Base-by-base conservation (phyloP, 441 rosid species). In the Erodium trifolium region DNA sequence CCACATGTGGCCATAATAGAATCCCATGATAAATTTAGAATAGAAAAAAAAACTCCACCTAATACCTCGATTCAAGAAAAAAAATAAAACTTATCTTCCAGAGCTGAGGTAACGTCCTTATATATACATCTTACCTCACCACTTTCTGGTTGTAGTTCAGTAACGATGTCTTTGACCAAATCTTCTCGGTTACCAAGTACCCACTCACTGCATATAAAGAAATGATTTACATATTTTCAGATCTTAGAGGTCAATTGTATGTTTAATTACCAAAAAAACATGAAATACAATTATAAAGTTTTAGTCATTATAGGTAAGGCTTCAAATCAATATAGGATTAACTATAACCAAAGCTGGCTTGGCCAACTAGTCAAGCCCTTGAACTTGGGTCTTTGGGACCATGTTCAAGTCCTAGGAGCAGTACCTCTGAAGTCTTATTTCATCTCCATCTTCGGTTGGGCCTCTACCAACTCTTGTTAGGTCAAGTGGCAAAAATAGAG, bases 141-240 rank as follows among this genome's bases (percentile, higher is more conserved):
- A 31, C 77, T 85, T 67, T 85, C 87, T 23, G 84, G 87, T 78
- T 85, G 91, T 82, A 93, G 69, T 77, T 86, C 93, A 39, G 84
- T 79, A 70, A 86, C 62, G 71, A 93, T 85, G 80, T 93, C 96
- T 82, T 89, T 91, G 71, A 81, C 97, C 78, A 93, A 83, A 88
- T 93, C 98, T 79, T 93, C 98, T 59, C 95, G 82, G 75, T 84
- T 89, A 67, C 98, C 98, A 74, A 93, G 91, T 69, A 93, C 97
- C 98, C 97, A 93, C 72, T 91, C 98, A 78, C 98, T 93, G 87
- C 79, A 73, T 66, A 69, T 43, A 66, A 55, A 75, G 77, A 16
- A 27, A 27, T 43, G 17, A 43, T 63, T 63, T 68, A 5, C 29
- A 43, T 60, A 39, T 57, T 60, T 57, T 35, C 17, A 12, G 7